Conservation (phyloP, 2,329 filamentous ascomycete genomes). For the Dothiorella sarmentorum region DNA sequence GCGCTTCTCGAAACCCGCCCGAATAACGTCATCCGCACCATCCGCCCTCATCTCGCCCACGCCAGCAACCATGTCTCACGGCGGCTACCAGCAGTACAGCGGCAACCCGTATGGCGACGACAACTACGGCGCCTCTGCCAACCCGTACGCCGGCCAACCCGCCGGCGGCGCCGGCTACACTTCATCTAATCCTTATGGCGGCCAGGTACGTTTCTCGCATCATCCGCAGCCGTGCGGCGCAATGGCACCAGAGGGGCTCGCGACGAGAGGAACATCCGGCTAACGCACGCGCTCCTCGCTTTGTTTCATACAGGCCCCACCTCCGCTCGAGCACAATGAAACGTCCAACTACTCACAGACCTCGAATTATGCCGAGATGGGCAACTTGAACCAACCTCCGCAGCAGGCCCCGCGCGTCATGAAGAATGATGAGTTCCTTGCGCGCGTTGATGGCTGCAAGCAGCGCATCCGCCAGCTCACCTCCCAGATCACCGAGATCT, state of each 20-base stretch:
- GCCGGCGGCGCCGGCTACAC: constrained; percentile 17
- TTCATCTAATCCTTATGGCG: constrained; percentile 38
- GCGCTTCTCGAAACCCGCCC: neutral
- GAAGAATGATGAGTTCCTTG: constrained; percentile 64
- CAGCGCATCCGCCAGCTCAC: constrained; percentile 65
- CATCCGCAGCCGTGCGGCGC: neutral
- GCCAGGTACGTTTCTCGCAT: constrained; percentile 19
- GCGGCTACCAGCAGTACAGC: constrained; percentile 45
- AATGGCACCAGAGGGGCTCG: neutral
- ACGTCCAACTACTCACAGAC: constrained; percentile 39
- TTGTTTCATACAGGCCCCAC: constrained; percentile 19
- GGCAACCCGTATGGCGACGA: constrained; percentile 58
- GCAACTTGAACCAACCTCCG: constrained; percentile 3
- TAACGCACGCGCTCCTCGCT: constrained; percentile 27
- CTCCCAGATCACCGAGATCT: constrained; percentile 65
- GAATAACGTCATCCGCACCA: constrained; percentile 17
- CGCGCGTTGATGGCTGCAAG: constrained; percentile 64
- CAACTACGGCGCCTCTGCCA: constrained; percentile 40
- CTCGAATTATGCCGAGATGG: constrained; percentile 34
- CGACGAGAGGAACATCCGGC: constrained; percentile 15
- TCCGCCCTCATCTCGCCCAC: constrained; percentile 20
- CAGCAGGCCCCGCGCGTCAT: constrained; percentile 49
- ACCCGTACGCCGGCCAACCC: constrained; percentile 56
- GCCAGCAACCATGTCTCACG: constrained; percentile 24
- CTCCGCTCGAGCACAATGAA: constrained; percentile 32